phyloP scores from a whole-genome alignment of 2,329 filamentous ascomycete species.

The Xylariaceae sp. region DNA sequence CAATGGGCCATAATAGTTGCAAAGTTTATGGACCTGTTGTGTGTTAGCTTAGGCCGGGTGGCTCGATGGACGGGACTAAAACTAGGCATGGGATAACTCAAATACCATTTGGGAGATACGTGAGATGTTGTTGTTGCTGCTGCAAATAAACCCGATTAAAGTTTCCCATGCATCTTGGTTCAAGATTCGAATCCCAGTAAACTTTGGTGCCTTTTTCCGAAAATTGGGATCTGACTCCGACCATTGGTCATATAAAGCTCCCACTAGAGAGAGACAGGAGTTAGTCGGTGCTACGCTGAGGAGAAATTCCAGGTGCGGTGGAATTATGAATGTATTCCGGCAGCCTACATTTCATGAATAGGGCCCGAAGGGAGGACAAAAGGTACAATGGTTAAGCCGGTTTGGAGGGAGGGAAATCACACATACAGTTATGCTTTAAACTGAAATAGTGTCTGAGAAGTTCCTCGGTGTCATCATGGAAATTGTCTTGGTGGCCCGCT shows the following conservation, averaged over 20 bases:
- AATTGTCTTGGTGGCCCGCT: slow-evolving; percentile 26
- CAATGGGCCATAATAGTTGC: slow-evolving; percentile 78
- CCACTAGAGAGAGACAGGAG: slow-evolving; percentile 43
- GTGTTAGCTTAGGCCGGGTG: slow-evolving; percentile 12
- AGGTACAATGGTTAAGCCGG: not conserved
- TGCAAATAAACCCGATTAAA: slow-evolving; percentile 93
- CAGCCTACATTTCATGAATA: too few relatives aligned
- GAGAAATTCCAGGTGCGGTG: not conserved
- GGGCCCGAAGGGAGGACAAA: not conserved
- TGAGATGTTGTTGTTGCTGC: slow-evolving; percentile 97
- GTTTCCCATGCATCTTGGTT: slow-evolving; percentile 97
- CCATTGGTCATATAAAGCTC: slow-evolving; percentile 82
- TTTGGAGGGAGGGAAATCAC: not conserved
- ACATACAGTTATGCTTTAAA: slow-evolving; percentile 65
- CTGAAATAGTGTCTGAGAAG: slow-evolving; percentile 88
- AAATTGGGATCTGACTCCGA: slow-evolving; percentile 85
- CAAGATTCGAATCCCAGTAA: slow-evolving; percentile 88
- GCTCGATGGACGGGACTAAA: not conserved
- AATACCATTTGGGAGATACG: slow-evolving; percentile 91
- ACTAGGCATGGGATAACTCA: slow-evolving; percentile 8
- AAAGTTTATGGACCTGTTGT: slow-evolving; percentile 77
- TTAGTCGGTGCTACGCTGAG: slow-evolving; percentile 3
- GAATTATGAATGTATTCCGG: too few relatives aligned
- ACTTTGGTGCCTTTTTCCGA: slow-evolving; percentile 80
- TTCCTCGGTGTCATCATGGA: slow-evolving; percentile 72